Percentiles rank a stretch among this genome's conserved stretches.
Evolutionary conservation across 148 eudicot species (phyloP).

Genomic region (Amaranthus cruentus): DNA sequence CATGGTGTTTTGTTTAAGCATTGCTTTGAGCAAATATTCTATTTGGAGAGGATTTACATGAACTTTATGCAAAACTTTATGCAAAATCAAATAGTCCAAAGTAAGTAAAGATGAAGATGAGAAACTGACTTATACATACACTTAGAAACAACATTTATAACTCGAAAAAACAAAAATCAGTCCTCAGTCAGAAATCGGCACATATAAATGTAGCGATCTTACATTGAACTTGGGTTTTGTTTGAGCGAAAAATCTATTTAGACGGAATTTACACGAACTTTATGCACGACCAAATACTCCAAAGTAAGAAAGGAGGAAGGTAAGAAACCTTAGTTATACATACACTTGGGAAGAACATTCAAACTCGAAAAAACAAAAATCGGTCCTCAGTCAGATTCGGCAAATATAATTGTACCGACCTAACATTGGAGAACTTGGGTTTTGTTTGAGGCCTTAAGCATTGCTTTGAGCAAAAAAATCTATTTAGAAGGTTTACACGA

Average conservation of each 20-base stretch:
- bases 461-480: too few species aligned
- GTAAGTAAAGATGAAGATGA: not conserved
- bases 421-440: not conserved
- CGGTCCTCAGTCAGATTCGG: too few species aligned
- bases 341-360: not conserved
- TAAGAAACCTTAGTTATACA: not conserved
- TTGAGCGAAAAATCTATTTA: too few species aligned
- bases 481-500: too few species aligned
- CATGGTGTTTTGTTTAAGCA: too few species aligned
- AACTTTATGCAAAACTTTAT: not conserved
- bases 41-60: not conserved
- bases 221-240: too few species aligned
- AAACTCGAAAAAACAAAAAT: not conserved
- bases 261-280: not conserved
- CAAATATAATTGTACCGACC: too few species aligned
- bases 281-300: constrained; percentile 1
- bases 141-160: not conserved
- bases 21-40: too few species aligned
- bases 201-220: too few species aligned
- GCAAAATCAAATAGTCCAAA: constrained; percentile 3
- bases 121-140: not conserved
- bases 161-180: not conserved
- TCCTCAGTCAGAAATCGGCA: too few species aligned
- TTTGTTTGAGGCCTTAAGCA: not conserved
- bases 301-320: not conserved